Evolutionary conservation across 75 land plant species (phyloP), one percentile per base, ranked within the genome.

Genomic region (Pinus taeda): DNA sequence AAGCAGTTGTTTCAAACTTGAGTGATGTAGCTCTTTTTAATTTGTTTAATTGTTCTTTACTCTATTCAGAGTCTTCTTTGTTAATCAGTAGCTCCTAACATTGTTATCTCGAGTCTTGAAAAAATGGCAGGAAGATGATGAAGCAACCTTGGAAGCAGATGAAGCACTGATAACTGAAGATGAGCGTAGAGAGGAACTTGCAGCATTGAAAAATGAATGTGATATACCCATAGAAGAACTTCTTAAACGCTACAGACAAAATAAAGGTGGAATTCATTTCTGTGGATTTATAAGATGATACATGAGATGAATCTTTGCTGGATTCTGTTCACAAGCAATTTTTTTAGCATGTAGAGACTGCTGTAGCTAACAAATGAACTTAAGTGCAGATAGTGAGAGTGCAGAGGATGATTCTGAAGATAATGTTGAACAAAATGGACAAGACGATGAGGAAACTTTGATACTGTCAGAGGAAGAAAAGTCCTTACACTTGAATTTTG

Each of bases 91-190:
- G 55, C 11, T 49, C 11, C 13, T 69, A 22, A 69, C 4, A 65
- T 2, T 29, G 30, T 65, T 30, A 30, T 69, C 20, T 26, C 12
- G 42, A 4, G 36, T 69, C 20, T 26, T 53, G 42, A 4, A 30
- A 13, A 17, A 42, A 62, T 79, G 60, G 37, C 90, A 96, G 98
- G 93, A 97, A 85, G 98, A 95, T 85, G 96, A 97, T 79, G 94
- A 96, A 79, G 90, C 87, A 33, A 97, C 99, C 26, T 67, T 95
- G 24, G 98, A 93, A 49, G 92, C 90, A 56, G 98, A 95, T 86
- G 99, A 97, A 85, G 99, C 98, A 30, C 85, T 88, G 67, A 93
- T 95, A 74, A 95, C 96, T 56, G 88, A 91, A 76, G 96, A 87
- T 24, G 98, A 95, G 80, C 80, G 96, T 62, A 82, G 71, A 76